Percentiles rank a stretch among this genome's conserved stretches.
Conservation (phyloP, 768 basidiomycete genomes). For the Phlebiopsis flavidoalba region DNA sequence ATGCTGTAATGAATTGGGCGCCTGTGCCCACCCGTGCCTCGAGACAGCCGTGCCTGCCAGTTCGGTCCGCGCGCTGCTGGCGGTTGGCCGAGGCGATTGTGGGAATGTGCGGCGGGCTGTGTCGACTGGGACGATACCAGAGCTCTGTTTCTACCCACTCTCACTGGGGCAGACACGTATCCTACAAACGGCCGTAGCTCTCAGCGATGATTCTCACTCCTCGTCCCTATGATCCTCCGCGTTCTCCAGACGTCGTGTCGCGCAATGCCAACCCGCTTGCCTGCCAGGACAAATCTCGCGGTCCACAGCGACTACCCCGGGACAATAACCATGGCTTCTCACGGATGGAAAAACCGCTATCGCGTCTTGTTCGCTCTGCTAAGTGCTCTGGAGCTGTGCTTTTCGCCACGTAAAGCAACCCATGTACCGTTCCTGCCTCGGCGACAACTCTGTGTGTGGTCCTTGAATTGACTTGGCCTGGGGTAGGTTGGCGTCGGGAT, state of each 20-base stretch:
- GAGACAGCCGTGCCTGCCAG: not conserved
- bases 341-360: not conserved
- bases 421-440: constrained; percentile 11
- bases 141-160: constrained; percentile 19
- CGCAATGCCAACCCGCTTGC: constrained; percentile 17
- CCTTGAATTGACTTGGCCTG: not conserved
- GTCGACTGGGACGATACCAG: constrained; percentile 19
- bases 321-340: constrained; percentile 2
- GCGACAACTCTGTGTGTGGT: not conserved
- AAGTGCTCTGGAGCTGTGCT: too few species aligned
- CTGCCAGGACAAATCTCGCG: not conserved
- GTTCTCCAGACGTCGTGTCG: constrained; percentile 15
- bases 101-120: constrained; percentile 13
- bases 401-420: constrained; percentile 15
- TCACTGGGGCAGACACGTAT: constrained; percentile 20
- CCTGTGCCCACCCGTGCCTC: constrained; percentile 7
- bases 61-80: constrained; percentile 7
- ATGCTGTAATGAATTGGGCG: constrained; percentile 12
- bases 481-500: constrained; percentile 77
- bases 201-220: constrained; percentile 2
- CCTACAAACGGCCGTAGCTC: constrained; percentile 13
- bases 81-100: constrained; percentile 11
- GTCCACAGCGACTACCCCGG: not conserved
- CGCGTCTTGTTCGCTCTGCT: not conserved
- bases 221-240: constrained; percentile 3